phyloP scores from a whole-genome alignment of 768 basidiomycete genomes.

The Suillus variegatus region DNA sequence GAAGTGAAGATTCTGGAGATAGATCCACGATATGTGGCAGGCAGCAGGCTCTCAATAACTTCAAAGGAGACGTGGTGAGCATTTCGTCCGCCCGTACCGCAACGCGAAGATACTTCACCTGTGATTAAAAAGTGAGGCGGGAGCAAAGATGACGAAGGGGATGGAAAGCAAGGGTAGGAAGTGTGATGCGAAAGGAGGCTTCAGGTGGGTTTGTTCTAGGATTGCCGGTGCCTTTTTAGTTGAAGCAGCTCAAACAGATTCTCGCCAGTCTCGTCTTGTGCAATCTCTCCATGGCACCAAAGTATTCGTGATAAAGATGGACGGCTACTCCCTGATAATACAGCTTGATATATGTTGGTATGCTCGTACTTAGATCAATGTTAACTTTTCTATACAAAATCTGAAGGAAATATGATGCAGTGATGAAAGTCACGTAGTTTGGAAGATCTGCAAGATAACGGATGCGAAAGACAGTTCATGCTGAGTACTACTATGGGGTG shows the following conservation, averaged over 20 bases:
- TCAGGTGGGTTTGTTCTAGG: slow-evolving; percentile 47
- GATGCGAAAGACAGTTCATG: not conserved
- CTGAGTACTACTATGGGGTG: not conserved
- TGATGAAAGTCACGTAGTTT: not conserved
- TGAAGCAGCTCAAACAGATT: slow-evolving; percentile 19
- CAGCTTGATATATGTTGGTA: not conserved
- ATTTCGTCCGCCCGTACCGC: too few relatives aligned
- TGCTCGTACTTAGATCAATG: not conserved
- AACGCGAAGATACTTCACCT: too few relatives aligned
- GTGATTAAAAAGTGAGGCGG: too few relatives aligned
- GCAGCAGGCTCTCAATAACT: too few relatives aligned
- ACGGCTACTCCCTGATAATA: not conserved
- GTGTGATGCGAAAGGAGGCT: slow-evolving; percentile 64
- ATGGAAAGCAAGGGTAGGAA: slow-evolving; percentile 35
- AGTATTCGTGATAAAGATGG: not conserved
- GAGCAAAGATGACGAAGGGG: too few relatives aligned
- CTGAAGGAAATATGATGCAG: not conserved
- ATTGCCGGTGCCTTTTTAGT: not conserved
- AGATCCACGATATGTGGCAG: too few relatives aligned
- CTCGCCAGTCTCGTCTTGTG: slow-evolving; percentile 20
- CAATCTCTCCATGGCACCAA: not conserved
- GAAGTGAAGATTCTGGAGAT: not conserved
- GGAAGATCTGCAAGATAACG: not conserved
- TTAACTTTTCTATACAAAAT: not conserved
- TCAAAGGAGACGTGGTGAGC: too few relatives aligned